Evolutionary conservation across 192 early-diverging fungal species (phyloP), one percentile per base, ranked within the genome.

Genomic region (Umbelopsis ramanniana): DNA sequence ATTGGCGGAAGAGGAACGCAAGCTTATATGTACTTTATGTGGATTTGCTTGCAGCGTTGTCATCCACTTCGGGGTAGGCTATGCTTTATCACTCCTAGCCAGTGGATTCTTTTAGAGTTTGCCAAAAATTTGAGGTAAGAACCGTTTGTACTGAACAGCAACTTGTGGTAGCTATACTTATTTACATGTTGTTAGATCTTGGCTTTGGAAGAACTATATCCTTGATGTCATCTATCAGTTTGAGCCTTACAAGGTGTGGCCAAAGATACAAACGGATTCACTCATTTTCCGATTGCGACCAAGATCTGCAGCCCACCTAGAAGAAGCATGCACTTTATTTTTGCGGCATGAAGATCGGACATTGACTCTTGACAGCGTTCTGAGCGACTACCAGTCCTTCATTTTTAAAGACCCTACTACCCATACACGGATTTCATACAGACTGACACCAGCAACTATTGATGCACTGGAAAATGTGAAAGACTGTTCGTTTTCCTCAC

Each of bases 101-200:
- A 88, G 71, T 88, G 87, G 87, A 79, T 84, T 23, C 79, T 84
- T n/a, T 60, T 88, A 53, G 84, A 85, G 53, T 86, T 86, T 79
- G 87, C 85, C 2, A 70, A 80, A 23, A 76, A 83, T 53, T 52
- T 88, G 1, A 78, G 87, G 86, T 86, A 78, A 69, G 37, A 54
- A 37, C 52, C 22, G 43, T 35, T 19, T 11, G 45, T 37, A n/a
- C 52, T 37, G 15, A 46, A 24, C 21, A 53, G 15, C 23, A 5
- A 19, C 48, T 15, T 50, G 48, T 21, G 40, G 40, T 11, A 12
- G 8, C 40, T 43, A 11, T 19, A 6, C 15, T 50, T 37, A 21
- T 46, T 47, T 68, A 38, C 52, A 8, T 15, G 15, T 26, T 24
- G 52, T 33, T 67, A 88, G 86, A 43, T 72, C 77, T 3, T 86